These are phyloP conservation scores for Ceratopteris richardii DNA, from an alignment of 75 land plant species.

Conservation along the genomic window DNA sequence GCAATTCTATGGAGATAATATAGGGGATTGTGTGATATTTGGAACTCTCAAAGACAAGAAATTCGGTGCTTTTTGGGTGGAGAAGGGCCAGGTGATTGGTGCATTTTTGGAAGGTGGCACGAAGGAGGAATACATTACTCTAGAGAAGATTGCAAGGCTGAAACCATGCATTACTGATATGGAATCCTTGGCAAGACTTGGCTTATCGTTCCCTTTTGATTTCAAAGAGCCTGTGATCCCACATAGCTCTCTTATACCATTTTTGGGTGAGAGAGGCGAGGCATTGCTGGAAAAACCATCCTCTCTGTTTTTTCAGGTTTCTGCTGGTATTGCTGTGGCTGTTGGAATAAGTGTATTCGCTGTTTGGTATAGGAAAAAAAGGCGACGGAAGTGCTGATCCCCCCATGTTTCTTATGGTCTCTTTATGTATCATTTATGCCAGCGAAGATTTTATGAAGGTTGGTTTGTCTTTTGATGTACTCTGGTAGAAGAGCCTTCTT, in stretches of 20 bases:
- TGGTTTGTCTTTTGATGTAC: no score
- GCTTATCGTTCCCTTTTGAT: constrained; percentile 43
- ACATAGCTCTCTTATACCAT: constrained; percentile 3
- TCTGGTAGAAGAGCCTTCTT: no score
- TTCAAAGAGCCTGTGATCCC: not conserved
- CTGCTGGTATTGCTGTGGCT: constrained; percentile 60
- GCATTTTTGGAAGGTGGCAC: constrained; percentile 83
- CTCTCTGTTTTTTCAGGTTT: constrained; percentile 36
- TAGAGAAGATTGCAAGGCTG: constrained; percentile 53
- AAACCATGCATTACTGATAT: constrained; percentile 36
- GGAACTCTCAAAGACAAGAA: constrained; percentile 41
- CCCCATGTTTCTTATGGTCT: no score
- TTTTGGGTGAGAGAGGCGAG: constrained; percentile 3
- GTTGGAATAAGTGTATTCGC: constrained; percentile 53
- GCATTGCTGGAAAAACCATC: constrained; percentile 26
- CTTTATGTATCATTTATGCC: no score
- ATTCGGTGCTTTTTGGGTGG: constrained; percentile 88
- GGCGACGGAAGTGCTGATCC: constrained; percentile 42
- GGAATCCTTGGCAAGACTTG: constrained; percentile 41
- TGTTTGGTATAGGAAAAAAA: constrained; percentile 64
- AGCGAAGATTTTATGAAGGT: no score
- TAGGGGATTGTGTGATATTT: constrained; percentile 58
- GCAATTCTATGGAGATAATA: constrained; percentile 92
- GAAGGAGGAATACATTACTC: constrained; percentile 62
- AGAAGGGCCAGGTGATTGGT: constrained; percentile 62